Base-by-base conservation (phyloP, 257 asterid genomes). In the Solanum medicagineum region DNA sequence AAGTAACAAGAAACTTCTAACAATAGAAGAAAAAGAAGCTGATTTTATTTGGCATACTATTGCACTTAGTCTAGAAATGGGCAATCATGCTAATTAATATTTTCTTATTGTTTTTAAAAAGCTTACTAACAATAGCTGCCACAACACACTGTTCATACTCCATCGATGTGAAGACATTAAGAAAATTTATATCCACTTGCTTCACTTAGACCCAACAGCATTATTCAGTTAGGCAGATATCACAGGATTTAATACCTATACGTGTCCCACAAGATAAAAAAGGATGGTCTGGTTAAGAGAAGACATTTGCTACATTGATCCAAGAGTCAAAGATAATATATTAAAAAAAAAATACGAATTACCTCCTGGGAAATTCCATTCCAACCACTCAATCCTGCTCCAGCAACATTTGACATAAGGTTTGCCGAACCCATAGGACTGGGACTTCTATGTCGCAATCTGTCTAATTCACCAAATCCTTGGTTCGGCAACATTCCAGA, bases 381-480 rank as follows among this genome's bases (percentile, higher is more conserved):
- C 99, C 99, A 95, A 84, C 94, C 92, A 17, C 91, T 74, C 87
- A 94, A 87, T 83, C 97, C 96, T 68, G 94, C 84, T 81, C 95
- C 92, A 16, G 88, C 84, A 73, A 92, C 93, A 88, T 91, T 94
- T 79, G 98, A 90, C 87, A 95, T 83, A 83, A 92, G 93, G 88
- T 92, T 92, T 44, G 95, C 87, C 42, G 99, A 94, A 80, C 98
- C 98, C 99, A 95, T 95, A 10, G 99, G 99, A 88, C 98, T 95
- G 79, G 98, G 99, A 87, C 99, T 95, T 89, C 99, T 91, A 71
- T 94, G 98, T 73, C 98, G 92, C 85, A 94, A 89, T 86, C 98
- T 90, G 70, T 95, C 98, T 55, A 95, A 92, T 85, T 95, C 98
- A 42, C 94, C 90, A 84, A 92, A 94, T 85, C 95, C 90, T 89